These are phyloP conservation scores for Oemleria cerasiformis DNA, from an alignment of 306 rosid genomes.

Conservation along the genomic window DNA sequence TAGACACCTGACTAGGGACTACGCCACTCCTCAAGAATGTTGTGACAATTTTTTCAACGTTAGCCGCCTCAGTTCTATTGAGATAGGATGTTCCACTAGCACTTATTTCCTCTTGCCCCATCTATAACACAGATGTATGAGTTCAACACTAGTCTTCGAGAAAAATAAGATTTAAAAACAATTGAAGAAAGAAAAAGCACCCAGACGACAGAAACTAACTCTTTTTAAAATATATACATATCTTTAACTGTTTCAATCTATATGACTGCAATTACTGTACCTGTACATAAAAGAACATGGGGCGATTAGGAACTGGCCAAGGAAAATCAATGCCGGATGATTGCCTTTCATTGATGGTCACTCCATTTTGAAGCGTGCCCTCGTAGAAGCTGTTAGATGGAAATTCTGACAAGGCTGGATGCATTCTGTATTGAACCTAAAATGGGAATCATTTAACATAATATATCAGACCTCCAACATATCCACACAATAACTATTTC, in stretches of 20 bases:
- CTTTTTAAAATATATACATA: neutral
- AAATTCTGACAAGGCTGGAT: constrained; percentile 93
- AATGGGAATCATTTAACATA: constrained; percentile 21
- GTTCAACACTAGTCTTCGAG: neutral
- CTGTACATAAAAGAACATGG: constrained; percentile 99
- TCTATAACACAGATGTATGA: constrained; percentile 45
- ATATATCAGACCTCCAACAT: neutral
- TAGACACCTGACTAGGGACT: constrained; percentile 84
- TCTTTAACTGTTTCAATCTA: neutral
- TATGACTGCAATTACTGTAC: constrained; percentile 33
- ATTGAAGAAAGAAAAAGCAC: neutral
- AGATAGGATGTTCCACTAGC: constrained; percentile 97
- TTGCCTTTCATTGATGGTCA: constrained; percentile 92
- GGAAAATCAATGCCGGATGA: constrained; percentile 96
- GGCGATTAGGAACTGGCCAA: constrained; percentile 99
- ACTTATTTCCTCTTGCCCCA: constrained; percentile 99
- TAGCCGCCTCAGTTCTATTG: constrained; percentile 99
- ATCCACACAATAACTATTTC: neutral
- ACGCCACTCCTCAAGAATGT: constrained; percentile 98
- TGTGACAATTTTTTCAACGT: constrained; percentile 97
- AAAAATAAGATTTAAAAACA: neutral
- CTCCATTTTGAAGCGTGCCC: constrained; percentile 98
- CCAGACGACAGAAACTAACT: neutral
- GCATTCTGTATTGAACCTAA: constrained; percentile 99
- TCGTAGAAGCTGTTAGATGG: constrained; percentile 98